Conservation (phyloP, 2,329 filamentous ascomycete genomes). For the Sarocladium kiliense region DNA sequence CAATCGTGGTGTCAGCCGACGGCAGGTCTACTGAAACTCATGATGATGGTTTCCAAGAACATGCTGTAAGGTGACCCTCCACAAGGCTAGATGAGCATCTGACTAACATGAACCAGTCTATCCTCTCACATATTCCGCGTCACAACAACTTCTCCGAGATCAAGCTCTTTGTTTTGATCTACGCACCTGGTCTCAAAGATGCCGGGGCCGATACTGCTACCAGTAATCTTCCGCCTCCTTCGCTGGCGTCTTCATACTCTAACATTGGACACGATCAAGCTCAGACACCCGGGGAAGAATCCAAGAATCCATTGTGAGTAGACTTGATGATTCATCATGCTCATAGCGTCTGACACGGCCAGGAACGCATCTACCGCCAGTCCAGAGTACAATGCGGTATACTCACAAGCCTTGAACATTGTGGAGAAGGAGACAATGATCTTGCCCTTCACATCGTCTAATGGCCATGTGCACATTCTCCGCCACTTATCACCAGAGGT, state of each 20-base stretch:
- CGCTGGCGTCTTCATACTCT: slow-evolving; percentile 75
- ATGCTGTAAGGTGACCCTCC: slow-evolving; percentile 61
- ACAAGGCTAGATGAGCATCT: slow-evolving; percentile 4
- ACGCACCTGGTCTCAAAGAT: slow-evolving; percentile 75
- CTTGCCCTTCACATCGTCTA: slow-evolving; percentile 79
- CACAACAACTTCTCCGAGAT: slow-evolving; percentile 67
- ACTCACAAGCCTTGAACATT: slow-evolving; percentile 70
- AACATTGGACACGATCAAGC: slow-evolving; percentile 75
- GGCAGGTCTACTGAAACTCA: slow-evolving; percentile 52
- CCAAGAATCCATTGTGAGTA: slow-evolving; percentile 52
- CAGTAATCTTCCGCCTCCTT: slow-evolving; percentile 57
- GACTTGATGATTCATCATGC: neutral
- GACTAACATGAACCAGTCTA: slow-evolving; percentile 49
- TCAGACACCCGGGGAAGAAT: slow-evolving; percentile 60
- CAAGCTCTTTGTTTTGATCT: slow-evolving; percentile 84
- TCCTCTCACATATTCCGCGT: slow-evolving; percentile 82
- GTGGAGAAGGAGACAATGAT: slow-evolving; percentile 85
- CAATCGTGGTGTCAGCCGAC: slow-evolving; percentile 81
- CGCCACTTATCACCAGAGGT: slow-evolving; percentile 80
- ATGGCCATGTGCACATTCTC: slow-evolving; percentile 80
- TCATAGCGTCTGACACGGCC: slow-evolving; percentile 10
- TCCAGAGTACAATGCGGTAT: slow-evolving; percentile 70
- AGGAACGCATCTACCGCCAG: slow-evolving; percentile 25
- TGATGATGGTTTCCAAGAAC: slow-evolving; percentile 62
- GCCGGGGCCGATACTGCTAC: slow-evolving; percentile 44